Percentiles rank a stretch among this genome's conserved stretches.
Evolutionary conservation across 73 alveolate species (phyloP).

Genomic region (Paramecium pentaurelia): DNA sequence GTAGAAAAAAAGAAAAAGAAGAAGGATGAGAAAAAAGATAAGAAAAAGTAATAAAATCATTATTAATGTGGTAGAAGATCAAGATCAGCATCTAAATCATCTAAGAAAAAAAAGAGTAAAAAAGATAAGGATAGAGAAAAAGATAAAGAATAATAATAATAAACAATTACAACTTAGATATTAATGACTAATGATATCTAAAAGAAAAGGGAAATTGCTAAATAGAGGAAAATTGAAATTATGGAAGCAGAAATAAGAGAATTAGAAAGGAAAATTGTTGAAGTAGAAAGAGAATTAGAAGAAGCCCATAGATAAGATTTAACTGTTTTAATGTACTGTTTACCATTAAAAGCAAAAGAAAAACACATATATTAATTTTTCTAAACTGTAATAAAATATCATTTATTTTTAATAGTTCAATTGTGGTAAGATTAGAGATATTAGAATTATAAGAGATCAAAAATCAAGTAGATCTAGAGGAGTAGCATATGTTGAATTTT

Average conservation of each 20-base stretch:
- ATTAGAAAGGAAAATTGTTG: slow-evolving; percentile 53
- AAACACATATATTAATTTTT: slow-evolving; percentile 90
- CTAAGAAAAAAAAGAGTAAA: slow-evolving; percentile 5
- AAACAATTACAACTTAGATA: not conserved
- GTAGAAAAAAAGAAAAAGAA: not conserved
- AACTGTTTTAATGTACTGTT: slow-evolving; percentile 87
- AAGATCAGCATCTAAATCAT: not conserved
- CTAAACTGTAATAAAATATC: slow-evolving; percentile 67
- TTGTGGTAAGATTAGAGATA: slow-evolving; percentile 89
- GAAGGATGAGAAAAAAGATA: not conserved
- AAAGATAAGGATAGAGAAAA: not conserved
- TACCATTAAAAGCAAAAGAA: slow-evolving; percentile 87
- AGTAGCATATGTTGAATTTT: slow-evolving; percentile 96
- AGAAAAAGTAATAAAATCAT: not conserved
- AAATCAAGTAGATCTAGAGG: slow-evolving; percentile 92
- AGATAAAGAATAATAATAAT: not conserved
- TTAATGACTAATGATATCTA: not conserved
- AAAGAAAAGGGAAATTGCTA: slow-evolving; percentile 25
- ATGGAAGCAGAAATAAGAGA: slow-evolving; percentile 43
- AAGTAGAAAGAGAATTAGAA: slow-evolving; percentile 75
- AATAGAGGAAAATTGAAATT: slow-evolving; percentile 26
- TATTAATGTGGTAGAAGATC: not conserved
- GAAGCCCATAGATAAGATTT: slow-evolving; percentile 95
- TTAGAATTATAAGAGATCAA: slow-evolving; percentile 89
- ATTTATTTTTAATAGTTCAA: not conserved